Evolutionary conservation across 2,329 filamentous ascomycete genomes (phyloP).

Genomic region (Pseudogymnoascus sp.): DNA sequence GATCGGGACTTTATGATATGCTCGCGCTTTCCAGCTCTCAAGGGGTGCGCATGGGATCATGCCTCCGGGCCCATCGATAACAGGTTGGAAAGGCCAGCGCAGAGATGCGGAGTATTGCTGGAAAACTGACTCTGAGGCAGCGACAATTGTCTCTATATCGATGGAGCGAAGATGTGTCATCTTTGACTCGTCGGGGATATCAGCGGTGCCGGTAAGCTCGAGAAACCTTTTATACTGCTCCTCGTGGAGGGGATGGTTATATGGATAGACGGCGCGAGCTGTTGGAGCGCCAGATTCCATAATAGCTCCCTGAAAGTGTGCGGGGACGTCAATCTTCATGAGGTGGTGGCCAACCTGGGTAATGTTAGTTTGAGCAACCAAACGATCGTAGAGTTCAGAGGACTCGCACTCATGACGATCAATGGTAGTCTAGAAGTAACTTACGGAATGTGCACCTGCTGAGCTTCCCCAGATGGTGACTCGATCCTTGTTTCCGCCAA

Average conservation of each 20-base stretch:
- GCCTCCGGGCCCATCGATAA: slow-evolving; percentile 51
- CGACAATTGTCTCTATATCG: slow-evolving; percentile 34
- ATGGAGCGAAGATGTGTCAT: slow-evolving; percentile 46
- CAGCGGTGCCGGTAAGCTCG: slow-evolving; percentile 43
- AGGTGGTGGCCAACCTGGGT: slow-evolving; percentile 61
- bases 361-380: slow-evolving; percentile 15
- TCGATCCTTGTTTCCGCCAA: slow-evolving; percentile 53
- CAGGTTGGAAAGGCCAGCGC: slow-evolving; percentile 63
- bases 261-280: slow-evolving; percentile 47
- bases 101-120: slow-evolving; percentile 38
- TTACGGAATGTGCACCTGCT: slow-evolving; percentile 57
- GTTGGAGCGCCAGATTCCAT: slow-evolving; percentile 53
- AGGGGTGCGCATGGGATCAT: slow-evolving; percentile 54
- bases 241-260: slow-evolving; percentile 51
- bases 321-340: slow-evolving; percentile 37
- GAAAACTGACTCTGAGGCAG: slow-evolving; percentile 42
- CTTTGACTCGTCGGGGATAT: slow-evolving; percentile 40
- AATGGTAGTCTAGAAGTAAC: slow-evolving; percentile 16
- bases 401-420: slow-evolving; percentile 13
- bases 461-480: slow-evolving; percentile 58
- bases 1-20: slow-evolving; percentile 53
- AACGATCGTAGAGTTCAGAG: neutral
- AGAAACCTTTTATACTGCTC: slow-evolving; percentile 52
- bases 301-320: slow-evolving; percentile 48
- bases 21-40: slow-evolving; percentile 48